Base-by-base conservation (phyloP, 2,329 filamentous ascomycete species). In the Fusarium acutatum region DNA sequence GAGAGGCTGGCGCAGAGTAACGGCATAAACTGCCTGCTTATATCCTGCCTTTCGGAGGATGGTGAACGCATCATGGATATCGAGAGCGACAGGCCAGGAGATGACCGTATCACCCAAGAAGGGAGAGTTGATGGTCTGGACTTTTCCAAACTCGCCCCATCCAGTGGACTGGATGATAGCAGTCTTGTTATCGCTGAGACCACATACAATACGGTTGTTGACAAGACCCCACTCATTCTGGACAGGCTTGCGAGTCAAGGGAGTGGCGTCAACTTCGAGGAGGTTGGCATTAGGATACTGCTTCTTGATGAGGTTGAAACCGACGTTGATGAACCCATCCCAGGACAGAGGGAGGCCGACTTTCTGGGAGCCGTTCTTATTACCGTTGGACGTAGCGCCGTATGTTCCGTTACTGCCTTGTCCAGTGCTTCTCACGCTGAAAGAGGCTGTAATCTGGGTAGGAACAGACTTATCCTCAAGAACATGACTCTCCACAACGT, bases 21-120 rank as follows among this genome's bases (percentile, higher is more conserved):
- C 69, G 0, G 54, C 62, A 18, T 49, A 17, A 14, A 67, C 26
- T 1, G 32, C 32, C 30, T 67, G 37, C 40, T 70, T 46, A 20
- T 72, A 72, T 15, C 69, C 69, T n/a, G 37, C 62, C 38, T 64
- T 67, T 47, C 63, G 49, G 11, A 72, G 67, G 50, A 72, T 72
- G 7, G 35, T 34, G 35, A 71, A 67, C 14, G 69, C 69, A 9
- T 67, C 49, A 5, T 58, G 41, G 1, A 72, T 72, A 4, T 67
- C 49, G 22, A 72, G 32, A 14, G 40, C 1, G 6, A 71, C 58
- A 15, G 67, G 69, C 69, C 69, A 72, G 15, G 12, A 15, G 28
- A 72, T 58, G 5, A 46, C 32, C 7, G 22, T 8, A 14, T 71
- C 63, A 6, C 46, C 69, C 18, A 70, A 5, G 5, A 32, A 70